Percentiles rank a stretch among this genome's conserved stretches.
Evolutionary conservation across 805 yeast species (phyloP).

Genomic region (Suhomyces sp.): DNA sequence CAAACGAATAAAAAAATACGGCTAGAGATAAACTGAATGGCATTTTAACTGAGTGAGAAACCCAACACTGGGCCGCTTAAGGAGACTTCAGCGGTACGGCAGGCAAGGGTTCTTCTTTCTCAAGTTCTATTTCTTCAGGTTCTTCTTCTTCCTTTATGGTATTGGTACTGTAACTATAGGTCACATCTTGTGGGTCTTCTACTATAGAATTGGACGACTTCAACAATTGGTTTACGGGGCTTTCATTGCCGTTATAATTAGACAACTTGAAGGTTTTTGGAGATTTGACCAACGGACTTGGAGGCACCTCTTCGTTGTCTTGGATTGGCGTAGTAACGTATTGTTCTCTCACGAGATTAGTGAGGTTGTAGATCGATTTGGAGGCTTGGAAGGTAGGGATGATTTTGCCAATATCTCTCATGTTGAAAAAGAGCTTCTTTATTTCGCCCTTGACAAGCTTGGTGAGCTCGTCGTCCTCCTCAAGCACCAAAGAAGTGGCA

Average conservation of each 20-base stretch:
- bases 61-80: not conserved
- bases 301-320: not conserved
- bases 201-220: slow-evolving; percentile 12
- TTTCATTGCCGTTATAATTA: slow-evolving; percentile 32
- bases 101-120: not conserved
- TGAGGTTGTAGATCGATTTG: slow-evolving; percentile 23
- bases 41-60: not conserved
- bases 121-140: slow-evolving; percentile 20
- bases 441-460: slow-evolving; percentile 33
- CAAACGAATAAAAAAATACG: not conserved
- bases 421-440: slow-evolving; percentile 25
- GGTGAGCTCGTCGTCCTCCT: slow-evolving; percentile 25
- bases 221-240: slow-evolving; percentile 36
- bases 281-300: slow-evolving; percentile 32
- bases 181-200: slow-evolving; percentile 14
- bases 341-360: slow-evolving; percentile 8
- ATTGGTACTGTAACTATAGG: slow-evolving; percentile 32
- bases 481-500: not conserved
- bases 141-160: slow-evolving; percentile 42
- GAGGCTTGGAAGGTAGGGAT: slow-evolving; percentile 34
- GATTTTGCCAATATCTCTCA: slow-evolving; percentile 30
- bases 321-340: not conserved
- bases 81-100: not conserved
- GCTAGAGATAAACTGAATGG: not conserved
- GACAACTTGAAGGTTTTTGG: slow-evolving; percentile 41